These are phyloP conservation scores for Plasmodium ovale DNA, from an alignment of 169 alveolate genomes.

Conservation along the genomic window DNA sequence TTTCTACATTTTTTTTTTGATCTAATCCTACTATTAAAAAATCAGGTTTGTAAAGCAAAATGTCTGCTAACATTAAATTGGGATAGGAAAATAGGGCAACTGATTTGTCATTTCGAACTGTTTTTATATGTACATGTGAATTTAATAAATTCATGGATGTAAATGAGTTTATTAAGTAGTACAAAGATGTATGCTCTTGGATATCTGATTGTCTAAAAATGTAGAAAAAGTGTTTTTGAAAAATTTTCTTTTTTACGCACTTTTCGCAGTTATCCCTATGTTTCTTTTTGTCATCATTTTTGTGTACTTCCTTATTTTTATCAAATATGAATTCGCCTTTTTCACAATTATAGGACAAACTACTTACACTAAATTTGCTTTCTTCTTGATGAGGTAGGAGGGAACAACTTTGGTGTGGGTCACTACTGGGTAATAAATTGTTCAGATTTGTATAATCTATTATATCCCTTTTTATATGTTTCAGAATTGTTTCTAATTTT, in stretches of 20 bases:
- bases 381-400: neutral
- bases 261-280: neutral
- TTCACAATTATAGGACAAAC: neutral
- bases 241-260: neutral
- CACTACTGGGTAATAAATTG: neutral
- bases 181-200: constrained; percentile 43
- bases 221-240: constrained; percentile 54
- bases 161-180: constrained; percentile 68
- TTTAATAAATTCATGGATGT: constrained; percentile 41
- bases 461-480: neutral
- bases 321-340: too few relatives aligned
- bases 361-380: too few relatives aligned
- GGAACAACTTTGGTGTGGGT: neutral
- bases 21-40: constrained; percentile 59
- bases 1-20: constrained; percentile 60
- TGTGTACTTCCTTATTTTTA: neutral
- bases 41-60: constrained; percentile 53
- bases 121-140: constrained; percentile 57
- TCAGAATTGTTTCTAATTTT: constrained; percentile 29
- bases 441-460: neutral
- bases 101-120: constrained; percentile 27
- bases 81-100: constrained; percentile 63
- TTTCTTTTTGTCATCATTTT: neutral
- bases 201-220: constrained; percentile 70
- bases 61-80: constrained; percentile 72